Base-by-base conservation (phyloP, 352 stramenopile genomes). In the Albugo candida region DNA sequence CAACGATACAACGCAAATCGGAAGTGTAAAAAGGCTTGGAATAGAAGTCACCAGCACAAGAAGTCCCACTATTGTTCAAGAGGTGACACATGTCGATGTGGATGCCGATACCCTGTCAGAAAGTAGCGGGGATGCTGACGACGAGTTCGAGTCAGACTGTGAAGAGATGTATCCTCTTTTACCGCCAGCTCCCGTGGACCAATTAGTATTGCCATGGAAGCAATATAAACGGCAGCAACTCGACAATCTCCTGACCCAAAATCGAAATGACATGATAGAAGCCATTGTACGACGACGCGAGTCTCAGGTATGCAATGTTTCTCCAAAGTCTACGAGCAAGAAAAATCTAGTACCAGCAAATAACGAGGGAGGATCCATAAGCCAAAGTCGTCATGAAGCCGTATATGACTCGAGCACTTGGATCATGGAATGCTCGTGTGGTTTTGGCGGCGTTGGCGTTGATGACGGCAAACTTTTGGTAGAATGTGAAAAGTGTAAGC, bases 121-220 rank as follows among this genome's bases (percentile, higher is more conserved):
- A 74, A 73, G 45, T 82, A 67, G 24, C 58, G 82, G 19, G 31
- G 74, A 86, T 63, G 83, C 81, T 53, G 67, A 82, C 43, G 80
- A 70, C 31, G 60, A 80, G 18, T 49, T 86, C 42, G 64, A 82
- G 24, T 79, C 80, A 45, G 74, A 86, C 56, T 86, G 74, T 71
- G 65, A 75, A 43, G 38, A 43, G 17, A 10, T 24, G 38, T 24
- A 43, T 19, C 38, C 38, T 31, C 8, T 31, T 8, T 51, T 86
- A 11, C 67, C 74, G 0, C 42, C 60, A 8, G 60, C 72, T 11
- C 70, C 70, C 1, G 67, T 86, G 17, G 74, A 86, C 41, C 53
- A 55, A 10, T 43, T 86, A 2, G 70, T 86, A 42, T 48, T 60
- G 5, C 55, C 71, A 18, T 64, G 69, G 36, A 70, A 76, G 41